Evolutionary conservation across 306 rosid genomes (phyloP).

Genomic region (Purshia tridentata): DNA sequence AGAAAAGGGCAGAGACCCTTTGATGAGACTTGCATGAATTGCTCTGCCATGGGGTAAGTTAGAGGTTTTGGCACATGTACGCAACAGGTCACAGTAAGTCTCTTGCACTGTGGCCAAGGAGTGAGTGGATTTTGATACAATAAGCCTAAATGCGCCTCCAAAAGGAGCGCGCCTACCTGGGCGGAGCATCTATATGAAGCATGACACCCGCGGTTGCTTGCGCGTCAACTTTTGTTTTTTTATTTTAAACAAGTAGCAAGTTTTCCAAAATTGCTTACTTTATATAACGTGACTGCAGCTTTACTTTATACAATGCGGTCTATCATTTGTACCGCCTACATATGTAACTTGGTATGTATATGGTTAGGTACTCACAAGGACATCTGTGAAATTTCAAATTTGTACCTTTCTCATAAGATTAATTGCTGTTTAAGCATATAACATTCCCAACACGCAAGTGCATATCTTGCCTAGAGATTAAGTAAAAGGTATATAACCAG

Average conservation of each 20-base stretch:
- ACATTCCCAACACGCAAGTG: background rate
- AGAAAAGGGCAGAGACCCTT: slow-evolving; percentile 47
- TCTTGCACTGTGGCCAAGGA: slow-evolving; percentile 31
- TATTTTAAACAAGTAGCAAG: too few species aligned
- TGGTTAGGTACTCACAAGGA: too few species aligned
- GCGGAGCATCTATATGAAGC: background rate
- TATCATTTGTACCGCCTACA: too few species aligned
- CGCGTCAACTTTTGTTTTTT: too few species aligned
- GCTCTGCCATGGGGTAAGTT: slow-evolving; percentile 49
- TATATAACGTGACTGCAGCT: too few species aligned
- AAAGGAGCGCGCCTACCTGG: background rate
- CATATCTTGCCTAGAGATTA: background rate
- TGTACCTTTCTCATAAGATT: too few species aligned
- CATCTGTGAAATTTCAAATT: too few species aligned
- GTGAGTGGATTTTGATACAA: slow-evolving; percentile 9
- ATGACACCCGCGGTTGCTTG: background rate
- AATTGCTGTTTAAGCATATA: background rate
- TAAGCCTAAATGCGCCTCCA: slow-evolving; percentile 8
- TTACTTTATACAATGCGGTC: too few species aligned
- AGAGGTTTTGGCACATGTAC: slow-evolving; percentile 33
- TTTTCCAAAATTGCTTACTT: too few species aligned
- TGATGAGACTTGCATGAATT: slow-evolving; percentile 54
- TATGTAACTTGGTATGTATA: too few species aligned
- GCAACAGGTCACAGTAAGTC: slow-evolving; percentile 40
- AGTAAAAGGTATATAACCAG: background rate